Evolutionary conservation across 495 filamentous ascomycete genomes (phyloP), one percentile per base, ranked within the genome.

Genomic region (Tuber indicum): DNA sequence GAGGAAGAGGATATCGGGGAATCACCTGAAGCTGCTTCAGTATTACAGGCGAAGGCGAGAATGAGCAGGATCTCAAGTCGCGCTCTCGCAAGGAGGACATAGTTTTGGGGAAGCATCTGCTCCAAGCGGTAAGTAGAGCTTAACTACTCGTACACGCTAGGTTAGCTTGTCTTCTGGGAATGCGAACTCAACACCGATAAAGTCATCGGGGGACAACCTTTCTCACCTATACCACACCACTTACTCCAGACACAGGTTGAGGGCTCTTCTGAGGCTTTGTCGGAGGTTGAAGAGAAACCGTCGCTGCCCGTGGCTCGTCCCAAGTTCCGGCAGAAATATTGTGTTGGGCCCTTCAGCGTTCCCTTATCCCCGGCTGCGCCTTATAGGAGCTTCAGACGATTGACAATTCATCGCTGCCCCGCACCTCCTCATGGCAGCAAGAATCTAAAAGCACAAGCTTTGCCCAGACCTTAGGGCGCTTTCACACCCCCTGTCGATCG

Each of bases 1-100:
- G 73, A 75, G 44, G 66, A 66, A 12, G 58, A 66, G 14, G 58
- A 66, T 66, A 66, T 17, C 58, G 58, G 58, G 58, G 58, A 66
- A 66, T 32, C 52, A 3, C 52, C 12, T n/a, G 58, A 1, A 16
- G 58, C 58, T 36, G 58, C 26, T 36, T 17, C 26, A 8, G 58
- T 0, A 19, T 66, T 36, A 17, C 58, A 36, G 26, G 58, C 58
- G 14, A 66, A 26, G 12, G 32, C 58, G 26, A 66, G 58, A 36
- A 66, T 36, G 26, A 66, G 26, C 58, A 66, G 58, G 58, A 36
- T 36, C 58, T 19, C 58, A 36, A 66, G 58, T 36, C 26, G 58
- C 26, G 58, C 58, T 32, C 52, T 62, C 32, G 9, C n/a, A 16
- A 10, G n/a, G n/a, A 62, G 52, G 52, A 10, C 12, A 16, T 62